A percentile compares a stretch with the other conserved stretches of the same genome.
Conservation (phyloP, 768 basidiomycete genomes). For the Pluteus cervinus region DNA sequence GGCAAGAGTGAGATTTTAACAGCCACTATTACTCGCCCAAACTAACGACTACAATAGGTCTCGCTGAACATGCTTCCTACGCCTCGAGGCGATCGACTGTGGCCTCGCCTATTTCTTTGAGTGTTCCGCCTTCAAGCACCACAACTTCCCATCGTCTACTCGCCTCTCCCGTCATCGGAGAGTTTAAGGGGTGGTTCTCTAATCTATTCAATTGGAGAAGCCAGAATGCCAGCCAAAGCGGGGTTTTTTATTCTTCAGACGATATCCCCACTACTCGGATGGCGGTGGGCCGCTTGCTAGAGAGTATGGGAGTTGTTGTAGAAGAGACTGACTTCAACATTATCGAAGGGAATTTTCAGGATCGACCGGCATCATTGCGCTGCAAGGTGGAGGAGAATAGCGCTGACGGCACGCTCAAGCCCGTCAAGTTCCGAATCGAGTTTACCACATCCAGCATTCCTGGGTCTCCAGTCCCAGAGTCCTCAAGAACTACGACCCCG, state of each 20-base stretch:
- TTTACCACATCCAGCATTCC: slow-evolving; percentile 32
- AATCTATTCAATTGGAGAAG: slow-evolving; percentile 92
- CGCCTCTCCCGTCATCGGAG: slow-evolving; percentile 70
- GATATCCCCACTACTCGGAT: slow-evolving; percentile 55
- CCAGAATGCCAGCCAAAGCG: slow-evolving; percentile 32
- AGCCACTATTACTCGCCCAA: no score
- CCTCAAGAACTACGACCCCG: slow-evolving; percentile 8
- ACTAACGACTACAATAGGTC: no score
- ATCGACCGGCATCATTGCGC: no score
- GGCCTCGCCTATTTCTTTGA: slow-evolving; percentile 29
- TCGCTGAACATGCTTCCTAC: no score
- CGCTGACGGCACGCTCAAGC: slow-evolving; percentile 51
- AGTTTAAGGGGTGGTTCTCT: slow-evolving; percentile 92
- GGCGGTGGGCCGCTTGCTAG: slow-evolving; percentile 58
- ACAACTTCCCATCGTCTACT: slow-evolving; percentile 19
- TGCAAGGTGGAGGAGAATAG: slow-evolving; percentile 50
- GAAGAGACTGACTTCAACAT: slow-evolving; percentile 25
- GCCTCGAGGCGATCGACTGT: slow-evolving; percentile 43
- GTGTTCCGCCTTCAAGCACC: slow-evolving; percentile 18
- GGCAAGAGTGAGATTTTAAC: no score
- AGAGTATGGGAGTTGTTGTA: slow-evolving; percentile 57
- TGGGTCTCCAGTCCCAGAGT: slow-evolving; percentile 16
- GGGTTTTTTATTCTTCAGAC: slow-evolving; percentile 50
- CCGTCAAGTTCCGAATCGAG: slow-evolving; percentile 81
- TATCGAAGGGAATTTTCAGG: no score